Percentiles rank a stretch among this genome's conserved stretches.
phyloP scores from a whole-genome alignment of 768 basidiomycete genomes.

The Austroboletus eburneus region DNA sequence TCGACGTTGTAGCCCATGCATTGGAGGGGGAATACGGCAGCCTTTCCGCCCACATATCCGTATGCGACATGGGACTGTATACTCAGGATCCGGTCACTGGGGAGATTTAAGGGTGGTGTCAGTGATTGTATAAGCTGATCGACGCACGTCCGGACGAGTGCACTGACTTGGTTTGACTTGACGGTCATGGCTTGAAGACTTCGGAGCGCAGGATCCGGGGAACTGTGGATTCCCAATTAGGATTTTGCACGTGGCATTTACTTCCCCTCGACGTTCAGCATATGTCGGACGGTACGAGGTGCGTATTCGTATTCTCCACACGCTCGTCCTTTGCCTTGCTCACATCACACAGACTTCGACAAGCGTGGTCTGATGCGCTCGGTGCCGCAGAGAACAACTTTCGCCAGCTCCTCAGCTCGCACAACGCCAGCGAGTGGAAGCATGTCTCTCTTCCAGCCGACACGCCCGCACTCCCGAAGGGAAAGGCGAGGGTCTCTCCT shows the following conservation, averaged over 20 bases:
- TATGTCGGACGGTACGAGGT: constrained; percentile 66
- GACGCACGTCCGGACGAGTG: no score
- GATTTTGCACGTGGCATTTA: constrained; percentile 7
- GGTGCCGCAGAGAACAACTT: constrained; percentile 73
- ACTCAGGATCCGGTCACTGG: constrained; percentile 65
- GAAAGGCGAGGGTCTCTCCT: constrained; percentile 50
- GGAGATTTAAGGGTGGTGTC: constrained; percentile 6
- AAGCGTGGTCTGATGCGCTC: constrained; percentile 79
- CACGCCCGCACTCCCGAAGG: constrained; percentile 48
- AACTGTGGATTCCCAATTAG: neutral
- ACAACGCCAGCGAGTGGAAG: constrained; percentile 75
- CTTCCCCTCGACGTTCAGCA: neutral
- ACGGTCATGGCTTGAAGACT: constrained; percentile 12
- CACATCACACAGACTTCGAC: constrained; percentile 63
- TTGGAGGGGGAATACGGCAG: constrained; percentile 73
- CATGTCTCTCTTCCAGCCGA: constrained; percentile 53
- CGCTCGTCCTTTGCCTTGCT: neutral
- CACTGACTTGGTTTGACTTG: neutral
- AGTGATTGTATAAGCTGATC: neutral
- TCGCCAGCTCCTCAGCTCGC: constrained; percentile 69
- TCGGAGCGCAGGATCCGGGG: no score
- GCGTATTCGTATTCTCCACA: constrained; percentile 11
- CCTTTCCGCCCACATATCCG: constrained; percentile 90
- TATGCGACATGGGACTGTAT: constrained; percentile 92
- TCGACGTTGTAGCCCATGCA: constrained; percentile 95